A percentile compares a stretch with the other conserved stretches of the same genome.
These are phyloP conservation scores for Rhinocladiella mackenziei DNA, from an alignment of 2,329 filamentous ascomycete species.

Conservation along the genomic window DNA sequence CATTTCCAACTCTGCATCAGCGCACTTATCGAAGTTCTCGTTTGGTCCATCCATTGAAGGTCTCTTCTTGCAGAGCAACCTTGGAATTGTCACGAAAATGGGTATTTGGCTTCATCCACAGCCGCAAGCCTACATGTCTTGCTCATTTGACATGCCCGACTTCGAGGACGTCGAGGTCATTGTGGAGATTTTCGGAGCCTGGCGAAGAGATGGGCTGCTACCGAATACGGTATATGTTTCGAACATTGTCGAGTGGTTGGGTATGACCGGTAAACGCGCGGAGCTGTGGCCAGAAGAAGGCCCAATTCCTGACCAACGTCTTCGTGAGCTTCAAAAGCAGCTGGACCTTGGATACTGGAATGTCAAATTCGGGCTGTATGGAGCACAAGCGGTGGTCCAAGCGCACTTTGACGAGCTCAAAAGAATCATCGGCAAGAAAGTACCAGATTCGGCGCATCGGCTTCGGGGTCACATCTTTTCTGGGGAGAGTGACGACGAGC, in stretches of 20 bases:
- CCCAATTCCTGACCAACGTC: conserved; percentile 18
- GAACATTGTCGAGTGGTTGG: conserved; percentile 22
- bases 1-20: conserved; percentile 21
- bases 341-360: conserved; percentile 22
- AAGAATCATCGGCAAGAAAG: conserved; percentile 15
- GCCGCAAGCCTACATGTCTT: conserved; percentile 31
- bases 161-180: conserved; percentile 22
- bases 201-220: conserved; percentile 18
- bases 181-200: conserved; percentile 18
- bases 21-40: conserved; percentile 23
- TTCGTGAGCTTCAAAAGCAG: conserved; percentile 18
- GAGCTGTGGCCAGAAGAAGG: conserved; percentile 19
- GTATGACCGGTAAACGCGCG: conserved; percentile 19
- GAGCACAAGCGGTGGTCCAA: conserved; percentile 16
- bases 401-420: conserved; percentile 22
- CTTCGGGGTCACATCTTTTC: conserved; percentile 21
- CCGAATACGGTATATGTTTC: conserved; percentile 24
- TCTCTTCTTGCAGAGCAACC: conserved; percentile 29
- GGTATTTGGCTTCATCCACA: conserved; percentile 30
- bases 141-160: conserved; percentile 35
- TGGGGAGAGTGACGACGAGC: conserved; percentile 14
- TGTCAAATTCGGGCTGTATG: conserved; percentile 22
- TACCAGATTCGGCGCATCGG: conserved; percentile 10
- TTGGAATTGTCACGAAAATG: conserved; percentile 29
- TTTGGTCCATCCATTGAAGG: conserved; percentile 26